Percentiles rank a stretch among this genome's conserved stretches.
Conservation (phyloP, 208 protist genomes). For the Crithidia brevicula region DNA sequence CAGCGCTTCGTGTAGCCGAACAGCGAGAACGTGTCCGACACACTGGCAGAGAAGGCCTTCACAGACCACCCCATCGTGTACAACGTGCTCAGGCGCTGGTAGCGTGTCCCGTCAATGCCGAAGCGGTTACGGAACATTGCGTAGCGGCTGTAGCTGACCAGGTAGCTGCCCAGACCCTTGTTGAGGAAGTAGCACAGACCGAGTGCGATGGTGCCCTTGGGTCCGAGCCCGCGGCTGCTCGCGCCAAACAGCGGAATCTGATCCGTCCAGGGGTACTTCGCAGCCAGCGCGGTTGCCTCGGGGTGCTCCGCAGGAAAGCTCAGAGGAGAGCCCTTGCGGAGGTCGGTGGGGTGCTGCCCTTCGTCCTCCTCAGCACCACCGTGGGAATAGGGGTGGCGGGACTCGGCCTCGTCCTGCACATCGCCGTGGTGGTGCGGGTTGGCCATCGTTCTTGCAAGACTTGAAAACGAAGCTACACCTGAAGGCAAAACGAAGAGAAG, state of each 20-base stretch:
- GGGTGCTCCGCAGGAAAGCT: conserved; percentile 27
- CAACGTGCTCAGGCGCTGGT: conserved; percentile 59
- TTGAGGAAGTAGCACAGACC: conserved; percentile 50
- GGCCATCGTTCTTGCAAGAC: background rate
- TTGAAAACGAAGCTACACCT: background rate
- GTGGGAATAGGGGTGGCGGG: background rate
- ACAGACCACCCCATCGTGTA: conserved; percentile 59
- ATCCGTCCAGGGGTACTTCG: conserved; percentile 16
- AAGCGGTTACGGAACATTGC: conserved; percentile 61
- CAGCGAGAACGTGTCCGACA: conserved; percentile 58
- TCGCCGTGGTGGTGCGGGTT: background rate
- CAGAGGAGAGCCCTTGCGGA: background rate
- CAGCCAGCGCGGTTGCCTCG: conserved; percentile 26
- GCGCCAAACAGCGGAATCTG: conserved; percentile 50
- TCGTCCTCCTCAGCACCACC: background rate
- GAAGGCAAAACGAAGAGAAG: background rate
- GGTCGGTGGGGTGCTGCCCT: background rate
- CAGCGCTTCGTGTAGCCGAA: conserved; percentile 74
- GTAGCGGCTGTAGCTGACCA: conserved; percentile 36
- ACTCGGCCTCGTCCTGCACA: conserved; percentile 1
- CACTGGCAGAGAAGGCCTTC: conserved; percentile 58
- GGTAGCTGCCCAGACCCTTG: conserved; percentile 49
- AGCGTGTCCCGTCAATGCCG: conserved; percentile 41
- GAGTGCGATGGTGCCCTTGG: conserved; percentile 37
- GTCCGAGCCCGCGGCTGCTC: conserved; percentile 46